Base-by-base conservation (phyloP, 1,284 basidiomycete species). In the Ustilago vetiveriae region DNA sequence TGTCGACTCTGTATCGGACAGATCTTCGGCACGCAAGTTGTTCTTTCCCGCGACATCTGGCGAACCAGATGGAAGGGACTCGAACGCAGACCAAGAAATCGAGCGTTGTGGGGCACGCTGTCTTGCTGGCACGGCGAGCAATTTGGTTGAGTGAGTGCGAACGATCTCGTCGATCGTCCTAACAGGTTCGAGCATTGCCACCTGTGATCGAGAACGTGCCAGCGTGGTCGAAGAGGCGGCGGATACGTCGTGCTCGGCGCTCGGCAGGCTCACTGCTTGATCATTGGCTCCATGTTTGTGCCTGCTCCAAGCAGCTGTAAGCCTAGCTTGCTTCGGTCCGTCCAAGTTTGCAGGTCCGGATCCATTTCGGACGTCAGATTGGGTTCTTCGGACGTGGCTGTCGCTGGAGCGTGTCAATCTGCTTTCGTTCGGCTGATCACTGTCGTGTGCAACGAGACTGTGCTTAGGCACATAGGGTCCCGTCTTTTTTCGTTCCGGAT, bases 111-210 rank as follows among this genome's bases (percentile, higher is more conserved):
- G 67, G 57, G 30, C 73, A 70, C 3, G 72, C 73, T 13, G 56
- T 19, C 49, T 35, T 14, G 74, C 41, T 1, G 82, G 73, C 0
- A 49, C 53, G n/a, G 62, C 54, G 13, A 82, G 56, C 0, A 79
- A 59, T 0, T 60, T 72, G 21, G 78, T 78, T 13, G 65, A 62
- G 56, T 85, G 84, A 13, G 72, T 64, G 8, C 76, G 63, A 37
- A 85, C 79, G 56, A 85, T 85, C 35, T 85, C 84, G 35, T 75
- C 70, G 23, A 76, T 76, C 16, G 67, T 67, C 33, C 50, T 57
- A 40, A 76, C 50, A 8, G 45, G 47, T 29, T 62, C 51, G 10
- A 24, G 41, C 10, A 21, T 36, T n/a, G 42, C 19, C 5, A 11
- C 39, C 3, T 23, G 37, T n/a, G 66, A 26, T 16, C 35, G 43